Evolutionary conservation across 2,329 filamentous ascomycete species (phyloP).

Genomic region (Penicillium glabrum): DNA sequence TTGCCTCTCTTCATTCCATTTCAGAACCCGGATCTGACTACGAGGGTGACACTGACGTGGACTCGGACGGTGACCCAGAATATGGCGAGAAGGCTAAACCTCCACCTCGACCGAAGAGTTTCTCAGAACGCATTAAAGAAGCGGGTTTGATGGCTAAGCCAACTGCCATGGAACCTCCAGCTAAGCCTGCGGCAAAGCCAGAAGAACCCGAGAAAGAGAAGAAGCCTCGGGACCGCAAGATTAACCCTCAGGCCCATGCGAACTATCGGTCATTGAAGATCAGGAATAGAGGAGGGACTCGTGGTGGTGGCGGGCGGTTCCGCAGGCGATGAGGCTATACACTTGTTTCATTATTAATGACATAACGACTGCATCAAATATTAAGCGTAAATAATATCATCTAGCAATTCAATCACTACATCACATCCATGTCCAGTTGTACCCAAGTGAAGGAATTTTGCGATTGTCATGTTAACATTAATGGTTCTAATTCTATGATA

Average conservation of each 20-base stretch:
- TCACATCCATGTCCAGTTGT: neutral
- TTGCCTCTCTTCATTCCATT: constrained; percentile 28
- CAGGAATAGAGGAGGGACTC: constrained; percentile 34
- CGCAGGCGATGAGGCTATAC: constrained; percentile 29
- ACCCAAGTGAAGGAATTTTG: neutral
- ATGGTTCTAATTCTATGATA: neutral
- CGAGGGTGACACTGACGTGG: constrained; percentile 10
- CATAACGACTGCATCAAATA: constrained; percentile 22
- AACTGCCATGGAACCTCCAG: constrained; percentile 14
- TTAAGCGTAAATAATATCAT: constrained; percentile 4
- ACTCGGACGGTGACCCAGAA: constrained; percentile 31
- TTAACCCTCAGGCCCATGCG: constrained; percentile 48
- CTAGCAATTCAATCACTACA: neutral
- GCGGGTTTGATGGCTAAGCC: constrained; percentile 28
- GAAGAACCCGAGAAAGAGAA: constrained; percentile 23
- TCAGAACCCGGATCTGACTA: constrained; percentile 29
- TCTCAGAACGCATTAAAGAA: constrained; percentile 39
- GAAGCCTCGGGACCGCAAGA: constrained; percentile 33
- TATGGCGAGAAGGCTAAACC: constrained; percentile 24
- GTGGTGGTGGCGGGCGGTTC: constrained; percentile 38
- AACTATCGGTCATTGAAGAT: constrained; percentile 52
- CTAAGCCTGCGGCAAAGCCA: constrained; percentile 11
- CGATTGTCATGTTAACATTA: neutral
- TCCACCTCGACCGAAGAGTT: constrained; percentile 28
- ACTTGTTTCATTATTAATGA: constrained; percentile 7